These are phyloP conservation scores for Kodamaea lidongshanica DNA, from an alignment of 805 yeast species.

Conservation along the genomic window DNA sequence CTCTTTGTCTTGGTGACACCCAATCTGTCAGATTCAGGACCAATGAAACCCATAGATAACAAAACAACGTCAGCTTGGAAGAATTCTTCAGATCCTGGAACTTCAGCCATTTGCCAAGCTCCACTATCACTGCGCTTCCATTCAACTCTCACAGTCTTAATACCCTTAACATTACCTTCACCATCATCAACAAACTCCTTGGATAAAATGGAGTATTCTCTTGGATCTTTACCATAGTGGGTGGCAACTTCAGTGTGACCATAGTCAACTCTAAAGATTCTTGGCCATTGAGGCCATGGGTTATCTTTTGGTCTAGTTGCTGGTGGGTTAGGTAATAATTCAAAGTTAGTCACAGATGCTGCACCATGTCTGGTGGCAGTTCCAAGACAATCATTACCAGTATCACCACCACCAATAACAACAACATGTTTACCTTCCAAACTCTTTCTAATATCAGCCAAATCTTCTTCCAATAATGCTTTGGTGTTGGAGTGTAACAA, in stretches of 20 bases:
- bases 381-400: constrained; percentile 98
- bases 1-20: constrained; percentile 65
- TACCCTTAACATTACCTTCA: constrained; percentile 90
- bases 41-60: constrained; percentile 95
- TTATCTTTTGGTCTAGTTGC: constrained; percentile 81
- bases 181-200: constrained; percentile 95
- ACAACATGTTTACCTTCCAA: constrained; percentile 84
- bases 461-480: constrained; percentile 74
- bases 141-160: constrained; percentile 94
- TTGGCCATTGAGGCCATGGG: constrained; percentile 99
- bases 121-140: constrained; percentile 95
- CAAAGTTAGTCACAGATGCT: constrained; percentile 87
- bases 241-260: constrained; percentile 94
- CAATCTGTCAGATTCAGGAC: constrained; percentile 84
- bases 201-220: constrained; percentile 92
- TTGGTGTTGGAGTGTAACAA: constrained; percentile 82
- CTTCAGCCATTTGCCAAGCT: constrained; percentile 98
- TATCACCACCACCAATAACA: constrained; percentile 99
- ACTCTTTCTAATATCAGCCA: constrained; percentile 67
- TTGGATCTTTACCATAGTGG: constrained; percentile 95
- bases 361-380: constrained; percentile 97
- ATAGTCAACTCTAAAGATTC: constrained; percentile 94
- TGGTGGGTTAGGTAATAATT: constrained; percentile 90
- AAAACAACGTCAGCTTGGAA: constrained; percentile 93
- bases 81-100: constrained; percentile 89